Base-by-base conservation (phyloP, 1,139 yeast species). In the Saccharomyces hybrid region DNA sequence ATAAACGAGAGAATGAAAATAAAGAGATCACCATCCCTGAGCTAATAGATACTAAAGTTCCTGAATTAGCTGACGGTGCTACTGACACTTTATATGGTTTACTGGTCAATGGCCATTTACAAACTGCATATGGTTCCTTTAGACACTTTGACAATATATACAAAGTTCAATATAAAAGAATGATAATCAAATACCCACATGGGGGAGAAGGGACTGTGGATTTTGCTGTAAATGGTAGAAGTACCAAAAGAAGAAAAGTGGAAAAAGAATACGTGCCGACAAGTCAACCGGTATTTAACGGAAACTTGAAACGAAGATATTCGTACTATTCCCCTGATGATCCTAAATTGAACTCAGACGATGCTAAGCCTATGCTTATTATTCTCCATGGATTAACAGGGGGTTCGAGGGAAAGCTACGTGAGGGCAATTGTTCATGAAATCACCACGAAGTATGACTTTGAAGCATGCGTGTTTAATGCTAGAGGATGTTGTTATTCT, bases 31-130 rank as follows among this genome's bases (percentile, higher is more conserved):
- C 61, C 38, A 38, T 66, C 32, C 38, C 52, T 16, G 50, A 61
- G n/a, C 54, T 70, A 27, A 63, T 80, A 16, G 65, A 68, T 41
- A 61, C 70, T 6, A 54, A 61, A 52, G 73, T 78, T 5, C 81
- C 82, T 2, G 76, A 74, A 53, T 73, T 78, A 30, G 59, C 63
- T 1, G 67, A 74, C 31, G 72, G 73, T 5, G 63, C 74, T 41
- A 71, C 73, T 63, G 76, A 78, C 60, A 74, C 75, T 73, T 74
- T 84, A 63, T 76, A 79, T 59, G 89, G 90, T 3, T 68, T 74
- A 13, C 70, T 84, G 50, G 80, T 82, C 67, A 84, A 80, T 63
- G 93, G 95, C 16, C 75, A 82, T 34, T 70, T 87, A 49, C 96
- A 88, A 70, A 84, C 91, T 0, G 61, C 83, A 47, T 80, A 83